These are phyloP conservation scores for Populus davidiana DNA, from an alignment of 345 rosid species.

Conservation along the genomic window DNA sequence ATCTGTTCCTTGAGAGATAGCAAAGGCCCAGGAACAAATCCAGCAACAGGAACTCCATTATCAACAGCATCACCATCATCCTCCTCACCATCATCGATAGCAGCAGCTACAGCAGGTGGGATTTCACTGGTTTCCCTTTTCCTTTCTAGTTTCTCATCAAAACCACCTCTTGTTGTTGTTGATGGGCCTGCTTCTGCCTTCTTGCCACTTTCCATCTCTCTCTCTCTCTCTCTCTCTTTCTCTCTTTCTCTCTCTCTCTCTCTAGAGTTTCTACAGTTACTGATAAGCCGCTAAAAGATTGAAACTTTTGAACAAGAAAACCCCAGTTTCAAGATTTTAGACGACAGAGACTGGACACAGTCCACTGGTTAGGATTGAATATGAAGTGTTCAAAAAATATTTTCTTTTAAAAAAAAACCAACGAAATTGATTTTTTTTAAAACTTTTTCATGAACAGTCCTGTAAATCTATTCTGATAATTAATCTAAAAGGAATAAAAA, in stretches of 20 bases:
- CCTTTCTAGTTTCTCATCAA: slow-evolving; percentile 7
- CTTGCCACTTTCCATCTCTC: slow-evolving; percentile 19
- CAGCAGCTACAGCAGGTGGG: neutral
- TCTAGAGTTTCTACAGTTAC: no score
- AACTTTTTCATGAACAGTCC: no score
- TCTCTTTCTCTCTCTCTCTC: no score
- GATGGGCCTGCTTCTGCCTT: slow-evolving; percentile 25
- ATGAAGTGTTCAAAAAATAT: no score
- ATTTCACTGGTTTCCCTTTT: slow-evolving; percentile 4
- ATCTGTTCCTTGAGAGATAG: slow-evolving; percentile 57
- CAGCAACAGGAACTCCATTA: slow-evolving; percentile 22
- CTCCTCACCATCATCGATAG: slow-evolving; percentile 17
- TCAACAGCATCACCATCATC: slow-evolving; percentile 20
- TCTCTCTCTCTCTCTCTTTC: no score
- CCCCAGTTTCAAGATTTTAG: neutral
- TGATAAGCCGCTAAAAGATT: neutral
- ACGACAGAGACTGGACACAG: neutral
- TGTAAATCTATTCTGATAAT: no score
- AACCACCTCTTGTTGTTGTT: neutral
- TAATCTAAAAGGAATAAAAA: no score
- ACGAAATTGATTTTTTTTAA: no score
- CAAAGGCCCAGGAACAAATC: slow-evolving; percentile 50
- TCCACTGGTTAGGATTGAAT: neutral
- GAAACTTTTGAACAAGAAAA: neutral
- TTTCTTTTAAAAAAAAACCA: no score